Evolutionary conservation across 192 early-diverging fungal species (phyloP), one percentile per base, ranked within the genome.

Genomic region (Mortierella claussenii): DNA sequence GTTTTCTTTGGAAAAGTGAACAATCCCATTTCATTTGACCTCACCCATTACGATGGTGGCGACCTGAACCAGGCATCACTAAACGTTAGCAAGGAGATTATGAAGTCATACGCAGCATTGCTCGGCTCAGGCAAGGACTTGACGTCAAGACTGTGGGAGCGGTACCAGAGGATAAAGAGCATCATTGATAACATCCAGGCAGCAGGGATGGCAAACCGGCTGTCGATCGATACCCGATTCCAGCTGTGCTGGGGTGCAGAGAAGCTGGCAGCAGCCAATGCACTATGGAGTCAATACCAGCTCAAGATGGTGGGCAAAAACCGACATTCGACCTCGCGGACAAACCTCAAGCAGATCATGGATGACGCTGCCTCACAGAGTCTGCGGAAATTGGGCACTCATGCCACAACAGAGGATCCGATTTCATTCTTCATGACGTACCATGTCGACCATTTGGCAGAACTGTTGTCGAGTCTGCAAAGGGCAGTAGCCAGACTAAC

Each of bases 21-120:
- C 23, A 79, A 79, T 33, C 76, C 76, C 2, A 69, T 79, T 1
- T 79, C 78, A 4, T 79, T 79, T 46, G 78, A 79, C 46, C 61
- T 79, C 3, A 30, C 78, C 1, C 53, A 56, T 32, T 69, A 79
- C 34, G 62, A 61, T 17, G 56, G 59, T 15, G 78, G 78, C 0
- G 69, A 79, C 47, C 42, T 79, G 27, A 79, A 79, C 52, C 43
- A 47, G 20, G 78, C 78, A 1, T 59, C 78, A 34, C 26, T 79
- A 21, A 67, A 79, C 23, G 63, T 79, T 17, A 79, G 62, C 37
- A 45, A 27, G 23, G 68, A 71, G 27, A 71, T 79, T 32, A 36
- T 79, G 37, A 71, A 79, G 31, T 79, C 78, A 15, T 60, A 66
- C 26, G 61, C 67, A 17, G 23, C 43, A 17, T 52, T 67, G 30